Evolutionary conservation across 306 rosid species (phyloP), one percentile per base, ranked within the genome.

Genomic region (Potentilla sterilis): DNA sequence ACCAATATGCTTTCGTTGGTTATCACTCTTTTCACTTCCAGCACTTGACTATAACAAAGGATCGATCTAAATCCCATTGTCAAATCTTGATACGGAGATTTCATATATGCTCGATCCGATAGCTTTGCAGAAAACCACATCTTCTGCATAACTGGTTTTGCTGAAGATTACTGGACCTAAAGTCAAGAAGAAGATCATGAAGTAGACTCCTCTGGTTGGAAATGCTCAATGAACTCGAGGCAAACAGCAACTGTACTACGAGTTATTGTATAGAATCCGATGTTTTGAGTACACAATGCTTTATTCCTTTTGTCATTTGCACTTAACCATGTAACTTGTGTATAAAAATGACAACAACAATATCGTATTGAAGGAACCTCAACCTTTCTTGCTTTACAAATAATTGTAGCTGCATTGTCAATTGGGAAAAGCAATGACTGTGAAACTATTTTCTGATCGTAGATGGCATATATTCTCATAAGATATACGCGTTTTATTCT

Each of bases 221-320:
- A 61, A 38, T 58, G 55, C 69, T 32, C 35, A 19, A 58, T 6
- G 34, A 57, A 24, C 43, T 7, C 19, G 68, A 58, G 43, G 74
- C 32, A 70, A 38, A 16, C 52, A 58, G 18, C 11, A 74, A 4
- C 58, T 28, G n/a, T 19, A 18, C 28, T 9, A 1, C 28, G 19
- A 65, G 7, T 18, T 65, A 38, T 44, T 59, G 19, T 16, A 19
- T 22, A 24, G 68, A 74, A 61, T 61, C 77, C 32, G 16, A 74
- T 44, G 19, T 74, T 41, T 37, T 73, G 70, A 61, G 69, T 61
- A 74, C 70, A 44, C 6, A 34, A 61, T 59, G 69, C 69, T 74
- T 61, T 61, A 74, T 74, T 74, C 77, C 69, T 58, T 73, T 14
- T 32, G 44, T 32, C 69, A 74, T 74, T 59, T 43, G 77, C 77